These are phyloP conservation scores for Ophiocordyceps australis DNA, from an alignment of 2,329 filamentous ascomycete genomes.

Conservation along the genomic window DNA sequence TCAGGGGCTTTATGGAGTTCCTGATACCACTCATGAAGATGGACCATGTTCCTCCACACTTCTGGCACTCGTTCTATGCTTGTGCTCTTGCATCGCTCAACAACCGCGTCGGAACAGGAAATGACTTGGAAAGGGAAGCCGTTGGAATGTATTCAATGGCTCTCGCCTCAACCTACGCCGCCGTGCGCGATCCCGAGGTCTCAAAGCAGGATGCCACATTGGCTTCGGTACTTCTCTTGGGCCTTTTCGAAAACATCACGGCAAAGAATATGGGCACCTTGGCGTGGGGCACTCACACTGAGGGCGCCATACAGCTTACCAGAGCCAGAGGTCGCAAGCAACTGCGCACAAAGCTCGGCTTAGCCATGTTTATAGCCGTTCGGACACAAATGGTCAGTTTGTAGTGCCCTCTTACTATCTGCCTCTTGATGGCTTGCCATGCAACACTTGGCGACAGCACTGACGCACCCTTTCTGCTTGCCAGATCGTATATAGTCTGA, in stretches of 20 bases:
- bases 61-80: constrained; percentile 38
- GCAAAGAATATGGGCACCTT: constrained; percentile 33
- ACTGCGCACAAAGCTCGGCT: constrained; percentile 30
- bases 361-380: constrained; percentile 39
- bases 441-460: no score
- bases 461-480: neutral
- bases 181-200: constrained; percentile 28
- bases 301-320: constrained; percentile 43
- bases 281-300: constrained; percentile 46
- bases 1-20: constrained; percentile 39
- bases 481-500: constrained; percentile 38
- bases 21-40: constrained; percentile 34
- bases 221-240: constrained; percentile 39
- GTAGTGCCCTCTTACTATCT: neutral
- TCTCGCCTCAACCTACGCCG: constrained; percentile 29
- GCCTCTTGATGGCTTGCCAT: neutral
- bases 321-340: constrained; percentile 38
- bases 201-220: constrained; percentile 38
- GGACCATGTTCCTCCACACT: constrained; percentile 23
- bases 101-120: constrained; percentile 23
- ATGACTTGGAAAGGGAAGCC: constrained; percentile 18
- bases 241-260: constrained; percentile 42
- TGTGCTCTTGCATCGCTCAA: constrained; percentile 38
- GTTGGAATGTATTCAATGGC: constrained; percentile 36
- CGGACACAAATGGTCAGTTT: constrained; percentile 38